Base-by-base conservation (phyloP, 495 filamentous ascomycete genomes). In the Polyplosphaeria fusca region DNA sequence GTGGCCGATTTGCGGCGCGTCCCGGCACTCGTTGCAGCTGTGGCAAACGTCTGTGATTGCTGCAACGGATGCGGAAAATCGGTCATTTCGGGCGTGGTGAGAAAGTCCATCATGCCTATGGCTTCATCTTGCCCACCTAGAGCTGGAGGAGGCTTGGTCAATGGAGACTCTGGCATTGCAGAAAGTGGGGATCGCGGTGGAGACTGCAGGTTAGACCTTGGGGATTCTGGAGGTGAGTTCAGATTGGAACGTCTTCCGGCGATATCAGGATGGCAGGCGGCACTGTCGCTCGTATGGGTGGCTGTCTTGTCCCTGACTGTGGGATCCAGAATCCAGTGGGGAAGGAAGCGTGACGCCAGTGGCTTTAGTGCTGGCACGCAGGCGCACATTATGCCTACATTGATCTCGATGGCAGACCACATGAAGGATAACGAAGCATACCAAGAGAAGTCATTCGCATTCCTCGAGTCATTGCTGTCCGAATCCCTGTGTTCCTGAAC, bases 361-460 rank as follows among this genome's bases (percentile, higher is more conserved):
- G 91, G 91, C 65, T 95, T 96, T 58, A 95, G 73, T 18, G 86
- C 91, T 13, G 91, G 91, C 24, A 95, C 85, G 63, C 89, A 95
- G 43, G 83, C 91, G 55, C 88, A 93, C 38, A 91, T 86, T 51
- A 95, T 87, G 5, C 90, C 90, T 5, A 90, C 76, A 63, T 95
- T 91, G 69, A 95, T 89, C 69, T 95, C 91, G 55, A 96, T 81
- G 7, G 84, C 87, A 16, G 87, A 91, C 91, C 90, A 96, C 86
- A 95, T 90, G 67, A 94, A 87, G 0, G 89, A 86, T 1, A 89
- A 69, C 3, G 89, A 87, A 2, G 85, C 90, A 69, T 90, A 88
- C 85, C 82, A 86, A 44, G 77, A 79, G 64, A 82, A 80, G 58
- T 86, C 82, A 1, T 71, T 68, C 22, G 58, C 23, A 32, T 63